phyloP scores from a whole-genome alignment of 768 basidiomycete species.

The Xanthoconium purpureum region DNA sequence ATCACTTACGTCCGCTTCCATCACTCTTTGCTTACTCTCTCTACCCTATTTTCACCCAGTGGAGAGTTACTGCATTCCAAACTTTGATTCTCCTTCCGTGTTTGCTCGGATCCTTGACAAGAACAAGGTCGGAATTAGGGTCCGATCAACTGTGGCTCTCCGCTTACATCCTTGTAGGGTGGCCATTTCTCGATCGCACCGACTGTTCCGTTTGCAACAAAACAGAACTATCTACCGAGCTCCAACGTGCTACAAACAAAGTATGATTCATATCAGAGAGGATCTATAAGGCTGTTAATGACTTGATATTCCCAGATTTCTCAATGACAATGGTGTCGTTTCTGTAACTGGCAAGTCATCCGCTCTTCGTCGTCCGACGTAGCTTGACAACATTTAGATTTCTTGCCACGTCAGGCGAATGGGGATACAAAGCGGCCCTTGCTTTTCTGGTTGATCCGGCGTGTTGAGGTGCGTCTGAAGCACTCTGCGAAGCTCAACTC shows the following conservation, averaged over 20 bases:
- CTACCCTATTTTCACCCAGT: conserved; percentile 40
- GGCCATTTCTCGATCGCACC: conserved; percentile 92
- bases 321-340: conserved; percentile 85
- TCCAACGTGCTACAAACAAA: conserved; percentile 89
- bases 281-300: not conserved
- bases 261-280: conserved; percentile 20
- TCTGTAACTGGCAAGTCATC: conserved; percentile 63
- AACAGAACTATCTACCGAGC: conserved; percentile 80
- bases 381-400: conserved; percentile 48
- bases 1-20: not conserved
- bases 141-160: not conserved
- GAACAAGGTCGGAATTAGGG: conserved; percentile 46
- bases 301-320: conserved; percentile 45
- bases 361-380: not conserved
- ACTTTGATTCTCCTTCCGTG: conserved; percentile 92
- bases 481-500: not conserved
- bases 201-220: conserved; percentile 61
- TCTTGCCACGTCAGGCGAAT: conserved; percentile 61
- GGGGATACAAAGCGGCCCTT: conserved; percentile 53
- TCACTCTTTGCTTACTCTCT: conserved; percentile 2
- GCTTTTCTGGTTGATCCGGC: conserved; percentile 80
- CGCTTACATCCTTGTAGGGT: conserved; percentile 44
- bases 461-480: conserved; percentile 54
- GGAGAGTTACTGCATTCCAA: conserved; percentile 88
- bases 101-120: conserved; percentile 90